Percentiles rank a stretch among this genome's conserved stretches.
Evolutionary conservation across 1,284 basidiomycete species (phyloP).

Genomic region (Lignosus rhinocerotis): DNA sequence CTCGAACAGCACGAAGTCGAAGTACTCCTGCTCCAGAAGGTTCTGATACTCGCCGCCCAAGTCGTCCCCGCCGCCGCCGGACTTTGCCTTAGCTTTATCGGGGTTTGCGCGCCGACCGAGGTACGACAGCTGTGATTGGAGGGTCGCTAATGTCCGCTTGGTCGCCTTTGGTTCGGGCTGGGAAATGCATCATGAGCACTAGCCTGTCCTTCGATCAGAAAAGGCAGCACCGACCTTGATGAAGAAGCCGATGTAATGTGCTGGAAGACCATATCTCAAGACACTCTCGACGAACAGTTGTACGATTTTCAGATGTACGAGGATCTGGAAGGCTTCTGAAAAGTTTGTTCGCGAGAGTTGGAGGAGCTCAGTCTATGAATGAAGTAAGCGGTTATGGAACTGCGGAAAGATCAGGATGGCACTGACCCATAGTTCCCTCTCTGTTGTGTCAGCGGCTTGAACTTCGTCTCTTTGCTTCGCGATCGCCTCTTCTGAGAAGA

Average conservation of each 20-base stretch:
- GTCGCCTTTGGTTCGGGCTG: constrained; percentile 88
- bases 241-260: constrained; percentile 83
- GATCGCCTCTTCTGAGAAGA: constrained; percentile 87
- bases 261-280: constrained; percentile 92
- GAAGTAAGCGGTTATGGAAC: neutral
- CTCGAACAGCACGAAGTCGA: constrained; percentile 90
- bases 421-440: constrained; percentile 96
- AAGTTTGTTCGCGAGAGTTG: constrained; percentile 94
- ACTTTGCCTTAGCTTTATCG: constrained; percentile 39
- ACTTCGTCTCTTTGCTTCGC: constrained; percentile 85
- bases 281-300: constrained; percentile 95
- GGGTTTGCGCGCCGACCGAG: constrained; percentile 69
- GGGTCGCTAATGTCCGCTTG: constrained; percentile 75
- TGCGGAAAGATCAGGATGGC: neutral
- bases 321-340: constrained; percentile 93
- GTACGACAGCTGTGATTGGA: constrained; percentile 82
- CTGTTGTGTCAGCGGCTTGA: constrained; percentile 77
- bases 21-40: constrained; percentile 92
- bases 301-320: constrained; percentile 92
- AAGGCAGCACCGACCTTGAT: constrained; percentile 63
- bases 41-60: constrained; percentile 88
- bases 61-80: constrained; percentile 46
- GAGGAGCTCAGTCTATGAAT: constrained; percentile 85
- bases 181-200: neutral
- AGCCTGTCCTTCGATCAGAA: neutral